Conservation (phyloP, 345 rosid genomes). For the Populus davidiana region DNA sequence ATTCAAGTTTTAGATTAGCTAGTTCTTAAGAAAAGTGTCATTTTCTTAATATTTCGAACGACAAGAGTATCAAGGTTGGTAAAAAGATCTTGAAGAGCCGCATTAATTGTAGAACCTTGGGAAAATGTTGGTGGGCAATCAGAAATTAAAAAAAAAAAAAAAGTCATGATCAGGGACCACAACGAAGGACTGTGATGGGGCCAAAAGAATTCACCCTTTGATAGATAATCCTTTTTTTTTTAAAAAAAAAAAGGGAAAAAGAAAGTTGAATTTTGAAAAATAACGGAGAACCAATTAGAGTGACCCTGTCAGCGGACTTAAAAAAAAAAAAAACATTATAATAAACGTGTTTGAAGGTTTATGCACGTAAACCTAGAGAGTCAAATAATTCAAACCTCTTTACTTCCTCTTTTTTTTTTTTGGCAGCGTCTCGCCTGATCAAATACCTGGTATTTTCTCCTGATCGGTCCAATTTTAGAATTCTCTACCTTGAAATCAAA, state of each 20-base stretch:
- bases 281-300: background rate
- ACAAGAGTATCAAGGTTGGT: background rate
- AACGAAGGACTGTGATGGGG: background rate
- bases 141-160: background rate
- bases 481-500: conserved; percentile 2
- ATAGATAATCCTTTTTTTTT: too few species aligned
- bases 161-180: background rate
- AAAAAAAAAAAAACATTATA: background rate
- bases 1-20: too few species aligned
- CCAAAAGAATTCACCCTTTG: background rate
- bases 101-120: background rate
- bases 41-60: background rate
- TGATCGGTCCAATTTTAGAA: conserved; percentile 7
- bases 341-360: conserved; percentile 40
- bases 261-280: background rate
- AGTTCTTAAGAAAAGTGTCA: too few species aligned
- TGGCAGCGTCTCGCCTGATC: background rate
- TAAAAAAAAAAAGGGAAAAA: background rate
- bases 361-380: background rate
- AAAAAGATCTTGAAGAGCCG: background rate
- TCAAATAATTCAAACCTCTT: conserved; percentile 2
- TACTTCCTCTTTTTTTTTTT: background rate
- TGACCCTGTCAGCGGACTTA: conserved; percentile 9
- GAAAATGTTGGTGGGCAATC: too few species aligned
- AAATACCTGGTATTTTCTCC: conserved; percentile 26